Evolutionary conservation across 2,329 filamentous ascomycete genomes (phyloP).

Genomic region (Sordariomycetes sp.): DNA sequence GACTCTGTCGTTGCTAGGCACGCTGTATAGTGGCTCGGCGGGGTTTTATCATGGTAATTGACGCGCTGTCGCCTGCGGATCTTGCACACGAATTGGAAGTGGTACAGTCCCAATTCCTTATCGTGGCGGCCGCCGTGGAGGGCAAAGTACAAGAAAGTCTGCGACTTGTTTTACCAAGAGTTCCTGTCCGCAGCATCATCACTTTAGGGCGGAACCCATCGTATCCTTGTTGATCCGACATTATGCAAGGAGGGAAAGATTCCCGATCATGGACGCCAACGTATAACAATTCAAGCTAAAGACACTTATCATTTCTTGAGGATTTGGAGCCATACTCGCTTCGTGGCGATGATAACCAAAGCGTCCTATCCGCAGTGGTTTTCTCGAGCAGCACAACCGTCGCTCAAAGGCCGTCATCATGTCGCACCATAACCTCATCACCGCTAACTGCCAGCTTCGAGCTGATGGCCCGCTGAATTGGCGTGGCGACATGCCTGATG

Average conservation of each 20-base stretch:
- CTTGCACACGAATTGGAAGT: background rate
- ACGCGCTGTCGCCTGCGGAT: background rate
- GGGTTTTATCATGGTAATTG: background rate
- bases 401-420: slow-evolving; percentile 45
- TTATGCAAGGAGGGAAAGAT: background rate
- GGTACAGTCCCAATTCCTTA: background rate
- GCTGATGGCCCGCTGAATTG: background rate
- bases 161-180: too few relatives aligned
- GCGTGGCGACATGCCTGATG: slow-evolving; percentile 9
- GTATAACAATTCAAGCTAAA: too few relatives aligned
- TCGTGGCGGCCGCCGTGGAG: background rate
- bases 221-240: background rate
- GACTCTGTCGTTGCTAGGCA: background rate
- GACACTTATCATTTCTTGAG: background rate
- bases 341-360: background rate
- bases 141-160: background rate
- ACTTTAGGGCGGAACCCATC: background rate
- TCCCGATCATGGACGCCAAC: background rate
- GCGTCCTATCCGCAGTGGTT: background rate
- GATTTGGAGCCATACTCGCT: background rate
- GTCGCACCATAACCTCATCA: slow-evolving; percentile 42
- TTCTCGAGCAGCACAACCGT: slow-evolving; percentile 37
- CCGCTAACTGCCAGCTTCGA: slow-evolving; percentile 11
- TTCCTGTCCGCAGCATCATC: background rate
- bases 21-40: background rate